Base-by-base conservation (phyloP, 768 basidiomycete species). In the Antrodiella citrinella region DNA sequence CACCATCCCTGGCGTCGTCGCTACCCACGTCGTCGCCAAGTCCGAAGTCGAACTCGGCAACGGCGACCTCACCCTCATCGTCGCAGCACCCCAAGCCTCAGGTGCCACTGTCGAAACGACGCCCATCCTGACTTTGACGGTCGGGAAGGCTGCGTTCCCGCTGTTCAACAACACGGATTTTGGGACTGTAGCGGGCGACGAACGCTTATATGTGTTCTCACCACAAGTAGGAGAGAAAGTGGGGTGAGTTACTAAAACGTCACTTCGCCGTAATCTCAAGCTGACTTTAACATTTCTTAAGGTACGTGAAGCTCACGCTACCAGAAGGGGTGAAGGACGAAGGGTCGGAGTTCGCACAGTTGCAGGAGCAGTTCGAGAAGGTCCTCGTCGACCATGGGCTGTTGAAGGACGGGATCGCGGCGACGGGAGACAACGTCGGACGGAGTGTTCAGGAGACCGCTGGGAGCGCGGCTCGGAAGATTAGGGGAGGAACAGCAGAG, bases 341-440 rank as follows among this genome's bases (percentile, higher is more conserved):
- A 21, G 24, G 30, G 13, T 52, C 54, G n/a, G 51, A 52, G 44
- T 52, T 55, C 26, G 23, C 40, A 12, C 2, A 23, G 3, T 44
- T 52, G 2, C 54, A 52, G 20, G 59, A 56, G 42, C 45, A 40
- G 23, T 59, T 63, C 39, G 62, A 63, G 42, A 49, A 56, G 53
- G 45, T 51, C 20, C 55, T 63, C 13, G 52, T 60, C 47, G 51
- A 58, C 25, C 47, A 58, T 26, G 57, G 55, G 3, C 48, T 63
- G 13, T 48, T 63, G 26, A 60, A 60, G 35, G 57, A 54, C 25
- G 61, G 61, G 4, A 39, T 62, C 23, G 55, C 56, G 41, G 61
- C 61, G 20, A 49, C 48, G n/a, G 57, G 59, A 1, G 61, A 62
- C 52, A 59, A 62, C 47, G 24, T 62, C 13, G 53, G 57, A 4